A percentile compares a stretch with the other conserved stretches of the same genome.
Evolutionary conservation across 228 moss, liverwort and hornwort genomes (phyloP).

Genomic region (Sphagnum magellanicum): DNA sequence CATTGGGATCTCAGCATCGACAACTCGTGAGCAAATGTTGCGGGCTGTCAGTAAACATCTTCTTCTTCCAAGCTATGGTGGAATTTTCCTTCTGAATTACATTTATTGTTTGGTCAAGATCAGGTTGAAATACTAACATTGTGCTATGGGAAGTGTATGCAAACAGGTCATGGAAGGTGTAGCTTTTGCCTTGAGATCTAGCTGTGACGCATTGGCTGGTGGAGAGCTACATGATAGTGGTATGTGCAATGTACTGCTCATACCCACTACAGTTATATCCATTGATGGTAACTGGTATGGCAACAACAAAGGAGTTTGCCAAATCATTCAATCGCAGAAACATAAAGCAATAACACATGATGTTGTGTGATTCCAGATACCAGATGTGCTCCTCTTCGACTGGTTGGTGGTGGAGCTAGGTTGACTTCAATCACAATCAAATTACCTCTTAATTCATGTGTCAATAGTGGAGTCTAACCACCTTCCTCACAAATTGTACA

Average conservation of each 20-base stretch:
- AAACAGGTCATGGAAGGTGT: constrained; percentile 91
- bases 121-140: too few species aligned
- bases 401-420: constrained; percentile 95
- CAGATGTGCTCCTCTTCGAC: constrained; percentile 49
- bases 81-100: neutral
- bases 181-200: constrained; percentile 85
- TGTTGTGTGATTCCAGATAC: constrained; percentile 5
- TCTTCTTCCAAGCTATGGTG: neutral
- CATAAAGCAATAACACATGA: too few species aligned
- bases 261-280: neutral
- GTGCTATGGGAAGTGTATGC: too few species aligned
- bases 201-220: constrained; percentile 62
- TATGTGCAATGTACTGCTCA: constrained; percentile 4
- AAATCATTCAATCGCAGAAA: too few species aligned
- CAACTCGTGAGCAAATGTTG: constrained; percentile 63
- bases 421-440: neutral
- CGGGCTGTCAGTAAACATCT: constrained; percentile 52
- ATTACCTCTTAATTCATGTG: too few species aligned
- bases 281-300: neutral
- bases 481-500: too few species aligned
- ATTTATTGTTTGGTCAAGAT: neutral
- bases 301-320: neutral
- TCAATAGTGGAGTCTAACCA: too few species aligned
- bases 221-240: constrained; percentile 19
- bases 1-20: constrained; percentile 74